These are phyloP conservation scores for Eutrema japonicum DNA, from an alignment of 345 rosid species.

Conservation along the genomic window DNA sequence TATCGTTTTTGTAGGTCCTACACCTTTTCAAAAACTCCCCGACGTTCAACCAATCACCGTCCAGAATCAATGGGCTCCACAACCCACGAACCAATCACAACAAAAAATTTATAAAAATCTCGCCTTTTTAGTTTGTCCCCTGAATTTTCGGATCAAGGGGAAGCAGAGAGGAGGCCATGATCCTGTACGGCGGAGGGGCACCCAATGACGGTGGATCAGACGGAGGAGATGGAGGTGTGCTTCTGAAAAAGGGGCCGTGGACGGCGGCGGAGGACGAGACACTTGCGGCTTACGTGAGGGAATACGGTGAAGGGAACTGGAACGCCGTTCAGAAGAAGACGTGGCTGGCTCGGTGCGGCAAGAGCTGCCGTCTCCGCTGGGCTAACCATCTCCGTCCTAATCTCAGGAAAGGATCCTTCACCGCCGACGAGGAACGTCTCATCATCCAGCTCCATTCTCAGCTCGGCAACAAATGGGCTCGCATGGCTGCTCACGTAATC, in stretches of 20 bases:
- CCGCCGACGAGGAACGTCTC: conserved; percentile 50
- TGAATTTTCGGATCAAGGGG: not conserved
- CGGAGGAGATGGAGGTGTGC: conserved; percentile 28
- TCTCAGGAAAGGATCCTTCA: conserved; percentile 50
- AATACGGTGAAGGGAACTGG: conserved; percentile 58
- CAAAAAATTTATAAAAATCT: not conserved
- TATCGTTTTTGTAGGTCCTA: not conserved
- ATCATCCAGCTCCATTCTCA: conserved; percentile 51
- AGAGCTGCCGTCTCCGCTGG: conserved; percentile 59
- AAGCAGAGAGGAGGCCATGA: not conserved
- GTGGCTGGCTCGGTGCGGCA: conserved; percentile 54
- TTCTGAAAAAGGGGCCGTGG: conserved; percentile 56
- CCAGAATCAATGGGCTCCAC: not conserved
- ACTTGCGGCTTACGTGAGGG: conserved; percentile 50
- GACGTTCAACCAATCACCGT: conserved; percentile 16
- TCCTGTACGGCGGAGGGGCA: conserved; percentile 15
- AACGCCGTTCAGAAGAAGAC: conserved; percentile 54
- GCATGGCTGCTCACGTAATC: conserved; percentile 55
- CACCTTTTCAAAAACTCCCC: not conserved
- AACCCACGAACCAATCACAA: not conserved
- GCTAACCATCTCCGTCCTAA: conserved; percentile 56
- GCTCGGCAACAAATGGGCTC: conserved; percentile 57
- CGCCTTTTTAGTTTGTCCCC: not conserved
- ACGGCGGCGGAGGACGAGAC: conserved; percentile 51
- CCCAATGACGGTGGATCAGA: conserved; percentile 24